Base-by-base conservation (phyloP, 495 filamentous ascomycete species). In the Echria macrotheca region DNA sequence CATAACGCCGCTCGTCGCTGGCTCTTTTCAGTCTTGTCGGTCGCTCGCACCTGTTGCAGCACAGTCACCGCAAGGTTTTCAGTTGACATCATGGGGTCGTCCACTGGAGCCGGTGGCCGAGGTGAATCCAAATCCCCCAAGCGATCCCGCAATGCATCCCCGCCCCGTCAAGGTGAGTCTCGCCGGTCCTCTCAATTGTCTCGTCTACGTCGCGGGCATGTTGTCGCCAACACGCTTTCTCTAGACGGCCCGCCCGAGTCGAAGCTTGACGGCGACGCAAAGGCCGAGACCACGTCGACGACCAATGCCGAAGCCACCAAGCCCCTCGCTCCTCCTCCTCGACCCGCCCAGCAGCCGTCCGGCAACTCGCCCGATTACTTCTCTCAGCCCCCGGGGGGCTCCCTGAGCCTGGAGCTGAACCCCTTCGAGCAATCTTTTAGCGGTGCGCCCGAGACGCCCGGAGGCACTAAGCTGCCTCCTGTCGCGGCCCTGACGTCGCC, bases 401-500 rank as follows among this genome's bases (percentile, higher is more conserved):
- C 85, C 80, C 65, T 76, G 50, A 84, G 82, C 44, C 77, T 86
- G 55, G 93, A 98, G 64, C 91, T 89, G 45, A 98, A 98, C 62
- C 91, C 91, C 5, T 98, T 98, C 63, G 93, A 98, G 65, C 83
- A 89, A 59, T 95, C 91, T 0, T 98, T 98, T 64, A 75, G 83
- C 35, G 76, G 55, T 23, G 72, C 69, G 33, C 69, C 79, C 46
- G 87, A 95, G 60, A 93, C 89, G 18, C 89, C 94, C 10, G 89
- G 88, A 33, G 89, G 90, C 64, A 89, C 86, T 14, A 83, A 95
- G 54, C 79, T 98, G 52, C 93, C 93, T 19, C 85, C 91, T 19
- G 89, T 97, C 54, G 89, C 93, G 15, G 79, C 88, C 26, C 78
- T 98, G 56, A 91, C 94, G 10, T 97, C 94, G 10, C 94, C 93